These are phyloP conservation scores for Kwoniella sp. DNA, from an alignment of 768 basidiomycete genomes.

Conservation along the genomic window DNA sequence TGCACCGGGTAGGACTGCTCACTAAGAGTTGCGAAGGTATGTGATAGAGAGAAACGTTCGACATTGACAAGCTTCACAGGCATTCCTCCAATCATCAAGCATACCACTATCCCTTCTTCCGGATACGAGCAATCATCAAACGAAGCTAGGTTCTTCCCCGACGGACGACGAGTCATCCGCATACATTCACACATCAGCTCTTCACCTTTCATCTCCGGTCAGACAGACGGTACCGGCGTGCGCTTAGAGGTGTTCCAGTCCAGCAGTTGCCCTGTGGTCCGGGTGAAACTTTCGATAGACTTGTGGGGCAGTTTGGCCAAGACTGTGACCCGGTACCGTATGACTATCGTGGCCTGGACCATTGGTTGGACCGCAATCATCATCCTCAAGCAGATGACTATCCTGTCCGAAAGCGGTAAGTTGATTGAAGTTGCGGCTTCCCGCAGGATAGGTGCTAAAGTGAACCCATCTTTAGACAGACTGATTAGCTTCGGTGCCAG, in stretches of 20 bases:
- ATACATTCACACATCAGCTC: conserved; percentile 42
- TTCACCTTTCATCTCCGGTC: conserved; percentile 47
- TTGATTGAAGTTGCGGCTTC: no score
- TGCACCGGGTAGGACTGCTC: conserved; percentile 11
- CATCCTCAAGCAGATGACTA: not conserved
- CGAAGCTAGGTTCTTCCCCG: conserved; percentile 64
- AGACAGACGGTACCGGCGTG: conserved; percentile 9
- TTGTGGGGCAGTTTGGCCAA: conserved; percentile 72
- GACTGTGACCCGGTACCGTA: conserved; percentile 72
- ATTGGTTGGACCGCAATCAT: conserved; percentile 58
- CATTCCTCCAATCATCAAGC: conserved; percentile 24
- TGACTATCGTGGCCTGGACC: conserved; percentile 71
- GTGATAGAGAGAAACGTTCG: not conserved
- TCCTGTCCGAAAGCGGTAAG: conserved; percentile 12
- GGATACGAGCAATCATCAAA: conserved; percentile 57
- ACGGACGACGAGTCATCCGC: conserved; percentile 22
- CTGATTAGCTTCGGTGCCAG: conserved; percentile 29
- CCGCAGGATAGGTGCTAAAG: conserved; percentile 5
- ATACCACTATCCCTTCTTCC: conserved; percentile 3
- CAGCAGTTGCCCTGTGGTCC: conserved; percentile 59
- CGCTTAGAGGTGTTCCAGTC: conserved; percentile 42
- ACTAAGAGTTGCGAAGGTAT: conserved; percentile 16
- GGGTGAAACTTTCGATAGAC: conserved; percentile 66
- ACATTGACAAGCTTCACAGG: conserved; percentile 9
- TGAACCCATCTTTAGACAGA: not conserved